These are phyloP conservation scores for Colletotrichum sp. DNA, from an alignment of 2,329 filamentous ascomycete species.

Conservation along the genomic window DNA sequence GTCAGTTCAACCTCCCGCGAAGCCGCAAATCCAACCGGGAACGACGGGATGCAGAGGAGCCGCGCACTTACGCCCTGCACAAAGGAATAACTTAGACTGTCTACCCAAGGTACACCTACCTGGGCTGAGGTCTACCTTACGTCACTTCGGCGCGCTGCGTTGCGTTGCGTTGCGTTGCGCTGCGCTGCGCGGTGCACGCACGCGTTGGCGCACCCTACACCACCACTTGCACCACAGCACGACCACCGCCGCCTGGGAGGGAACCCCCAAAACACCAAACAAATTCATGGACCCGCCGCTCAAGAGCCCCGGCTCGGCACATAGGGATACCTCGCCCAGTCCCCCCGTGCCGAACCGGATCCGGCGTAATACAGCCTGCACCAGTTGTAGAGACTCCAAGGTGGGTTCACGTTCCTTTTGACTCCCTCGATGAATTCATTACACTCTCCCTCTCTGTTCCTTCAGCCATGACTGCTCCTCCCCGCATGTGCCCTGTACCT, in stretches of 20 bases:
- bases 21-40: not conserved
- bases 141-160: not conserved
- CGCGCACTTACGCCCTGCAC: not conserved
- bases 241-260: not conserved
- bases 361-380: conserved; percentile 34
- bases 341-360: conserved; percentile 26
- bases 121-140: not conserved
- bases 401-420: conserved; percentile 26
- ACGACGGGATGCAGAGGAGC: not conserved
- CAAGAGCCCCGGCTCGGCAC: conserved; percentile 15
- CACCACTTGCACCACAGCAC: not conserved
- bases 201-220: conserved; percentile 1
- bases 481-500: not conserved
- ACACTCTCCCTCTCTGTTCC: not conserved
- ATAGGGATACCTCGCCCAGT: conserved; percentile 6
- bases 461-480: not conserved
- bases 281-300: conserved; percentile 16
- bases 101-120: not conserved
- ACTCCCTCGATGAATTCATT: not conserved
- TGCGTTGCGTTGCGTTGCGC: not conserved
- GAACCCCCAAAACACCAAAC: not conserved
- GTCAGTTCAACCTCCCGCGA: not conserved
- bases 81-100: not conserved
- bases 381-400: conserved; percentile 39
- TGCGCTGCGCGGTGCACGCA: not conserved